Percentiles rank a stretch among this genome's conserved stretches.
phyloP scores from a whole-genome alignment of 805 yeast genomes.

The Kodamaea nitidulidarum region DNA sequence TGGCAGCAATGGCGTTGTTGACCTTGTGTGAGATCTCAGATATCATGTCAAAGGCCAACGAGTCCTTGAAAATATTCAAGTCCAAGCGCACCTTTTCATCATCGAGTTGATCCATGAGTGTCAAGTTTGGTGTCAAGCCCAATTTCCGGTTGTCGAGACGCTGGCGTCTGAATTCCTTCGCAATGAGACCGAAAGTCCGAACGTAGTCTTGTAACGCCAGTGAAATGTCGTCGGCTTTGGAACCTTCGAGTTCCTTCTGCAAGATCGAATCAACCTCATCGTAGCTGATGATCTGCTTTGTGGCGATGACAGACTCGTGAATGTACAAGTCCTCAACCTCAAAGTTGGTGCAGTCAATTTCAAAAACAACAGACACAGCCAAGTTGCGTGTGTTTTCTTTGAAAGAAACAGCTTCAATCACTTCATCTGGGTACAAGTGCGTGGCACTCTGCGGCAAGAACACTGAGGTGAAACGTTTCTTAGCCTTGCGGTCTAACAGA shows the following conservation, averaged over 20 bases:
- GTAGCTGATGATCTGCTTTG: constrained; percentile 55
- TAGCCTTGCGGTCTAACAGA: constrained; percentile 78
- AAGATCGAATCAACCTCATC: constrained; percentile 54
- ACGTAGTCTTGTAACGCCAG: constrained; percentile 64
- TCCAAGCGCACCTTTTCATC: constrained; percentile 75
- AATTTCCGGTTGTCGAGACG: constrained; percentile 50
- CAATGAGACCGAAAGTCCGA: constrained; percentile 58
- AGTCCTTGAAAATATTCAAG: constrained; percentile 66
- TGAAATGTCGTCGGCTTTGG: constrained; percentile 26
- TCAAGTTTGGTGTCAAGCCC: constrained; percentile 49
- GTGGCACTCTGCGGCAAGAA: constrained; percentile 74
- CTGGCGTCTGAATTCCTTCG: constrained; percentile 67
- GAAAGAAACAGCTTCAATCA: constrained; percentile 60
- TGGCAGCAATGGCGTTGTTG: constrained; percentile 82
- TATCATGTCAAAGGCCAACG: constrained; percentile 52
- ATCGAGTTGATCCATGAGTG: constrained; percentile 75
- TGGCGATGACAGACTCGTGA: constrained; percentile 65
- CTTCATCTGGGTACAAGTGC: constrained; percentile 62
- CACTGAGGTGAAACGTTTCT: constrained; percentile 86
- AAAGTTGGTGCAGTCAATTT: constrained; percentile 65
- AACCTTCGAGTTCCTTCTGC: constrained; percentile 15
- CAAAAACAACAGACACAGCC: constrained; percentile 74
- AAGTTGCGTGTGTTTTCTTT: constrained; percentile 56
- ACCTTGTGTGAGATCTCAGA: constrained; percentile 78
- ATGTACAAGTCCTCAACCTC: constrained; percentile 75